Evolutionary conservation across 768 basidiomycete genomes (phyloP).

Genomic region (Russula dissimulans): DNA sequence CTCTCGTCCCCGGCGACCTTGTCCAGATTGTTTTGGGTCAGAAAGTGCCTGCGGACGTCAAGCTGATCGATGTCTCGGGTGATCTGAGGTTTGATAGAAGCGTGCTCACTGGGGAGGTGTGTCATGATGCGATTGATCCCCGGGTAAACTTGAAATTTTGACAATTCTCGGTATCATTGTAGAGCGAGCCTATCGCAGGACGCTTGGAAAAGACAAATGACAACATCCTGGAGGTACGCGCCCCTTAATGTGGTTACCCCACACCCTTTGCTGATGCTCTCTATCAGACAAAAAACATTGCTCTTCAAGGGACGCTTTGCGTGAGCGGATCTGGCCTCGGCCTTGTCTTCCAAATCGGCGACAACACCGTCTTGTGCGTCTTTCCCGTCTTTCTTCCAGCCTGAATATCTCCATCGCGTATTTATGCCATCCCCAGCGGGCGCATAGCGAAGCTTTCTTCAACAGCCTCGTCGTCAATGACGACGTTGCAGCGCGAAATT

Average conservation of each 20-base stretch:
- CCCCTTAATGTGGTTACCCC: background rate
- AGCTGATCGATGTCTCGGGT: conserved; percentile 47
- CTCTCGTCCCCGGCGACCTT: conserved; percentile 61
- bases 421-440: conserved; percentile 21
- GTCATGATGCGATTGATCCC: conserved; percentile 9
- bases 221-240: conserved; percentile 22
- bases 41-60: conserved; percentile 62
- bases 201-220: conserved; percentile 25
- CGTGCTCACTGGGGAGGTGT: conserved; percentile 56
- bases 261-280: conserved; percentile 17
- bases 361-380: conserved; percentile 40
- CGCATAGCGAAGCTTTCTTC: conserved; percentile 34
- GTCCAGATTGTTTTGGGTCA: conserved; percentile 55
- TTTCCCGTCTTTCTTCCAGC: conserved; percentile 18
- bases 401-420: conserved; percentile 1
- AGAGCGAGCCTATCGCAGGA: conserved; percentile 19
- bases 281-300: conserved; percentile 46
- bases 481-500: conserved; percentile 48
- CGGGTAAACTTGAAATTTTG: too few species aligned
- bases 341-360: conserved; percentile 41
- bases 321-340: conserved; percentile 41
- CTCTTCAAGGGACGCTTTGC: conserved; percentile 47
- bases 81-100: conserved; percentile 56
- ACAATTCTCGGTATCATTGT: too few species aligned
- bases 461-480: conserved; percentile 26